A percentile compares a stretch with the other conserved stretches of the same genome.
Conservation (phyloP, 2,329 filamentous ascomycete genomes). For the Aspergillus quadricinctus region DNA sequence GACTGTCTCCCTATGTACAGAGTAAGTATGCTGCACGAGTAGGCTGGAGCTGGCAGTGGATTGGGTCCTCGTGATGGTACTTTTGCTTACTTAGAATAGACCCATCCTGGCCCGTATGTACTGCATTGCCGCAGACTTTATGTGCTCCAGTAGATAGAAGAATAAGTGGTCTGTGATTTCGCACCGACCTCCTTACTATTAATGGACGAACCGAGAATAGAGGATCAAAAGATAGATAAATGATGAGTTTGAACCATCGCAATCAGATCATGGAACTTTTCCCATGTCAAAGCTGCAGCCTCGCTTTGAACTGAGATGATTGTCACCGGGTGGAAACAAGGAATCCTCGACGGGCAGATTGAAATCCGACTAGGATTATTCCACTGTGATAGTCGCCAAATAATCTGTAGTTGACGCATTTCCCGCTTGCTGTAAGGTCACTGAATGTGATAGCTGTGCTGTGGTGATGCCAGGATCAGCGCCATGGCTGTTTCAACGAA, state of each 20-base stretch:
- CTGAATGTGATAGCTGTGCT: background rate
- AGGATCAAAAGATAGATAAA: background rate
- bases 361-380: background rate
- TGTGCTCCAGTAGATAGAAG: background rate
- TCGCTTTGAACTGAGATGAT: background rate
- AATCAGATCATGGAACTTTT: background rate
- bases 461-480: background rate
- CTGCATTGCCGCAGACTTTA: background rate
- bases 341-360: slow-evolving; percentile 1
- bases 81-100: background rate
- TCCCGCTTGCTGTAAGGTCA: background rate
- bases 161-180: background rate
- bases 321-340: background rate
- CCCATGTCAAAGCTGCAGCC: background rate
- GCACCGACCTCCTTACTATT: background rate
- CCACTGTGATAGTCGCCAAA: background rate
- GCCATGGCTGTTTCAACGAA: background rate
- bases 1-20: background rate
- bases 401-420: background rate
- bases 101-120: background rate
- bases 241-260: background rate
- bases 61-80: background rate
- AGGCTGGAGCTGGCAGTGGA: background rate
- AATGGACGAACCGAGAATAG: background rate
- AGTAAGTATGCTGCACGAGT: background rate